Evolutionary conservation across 2,329 filamentous ascomycete species (phyloP), one percentile per base, ranked within the genome.

Genomic region (Emmonsia crescens): DNA sequence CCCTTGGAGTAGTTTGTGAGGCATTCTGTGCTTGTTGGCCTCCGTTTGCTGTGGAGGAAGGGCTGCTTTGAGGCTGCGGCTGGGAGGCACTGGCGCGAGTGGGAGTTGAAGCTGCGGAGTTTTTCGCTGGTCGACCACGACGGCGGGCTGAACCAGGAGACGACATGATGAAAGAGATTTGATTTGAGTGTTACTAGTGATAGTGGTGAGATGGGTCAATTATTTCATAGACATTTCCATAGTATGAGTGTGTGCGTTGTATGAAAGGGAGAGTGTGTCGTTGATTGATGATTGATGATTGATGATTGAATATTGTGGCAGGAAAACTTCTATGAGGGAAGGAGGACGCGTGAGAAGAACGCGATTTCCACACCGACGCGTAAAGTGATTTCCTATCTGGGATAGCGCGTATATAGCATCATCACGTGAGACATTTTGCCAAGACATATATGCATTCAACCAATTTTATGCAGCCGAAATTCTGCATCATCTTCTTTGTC

Each of bases 1-100:
- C 74, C 60, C 77, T 76, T 33, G 81, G 81, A 1, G 81, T 83
- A 58, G 74, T 70, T 64, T 74, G 71, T 60, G 68, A 61, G 24
- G 59, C 63, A 56, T 62, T 66, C 61, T 75, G 72, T 51, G 68
- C 65, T 36, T 64, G 67, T 49, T 65, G 64, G 60, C 66, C 61
- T 46, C 51, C 51, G 16, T 16, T 40, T 16, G 52, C 21, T 33
- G 60, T 54, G n/a, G 56, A 62, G 3, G 65, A 63, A 52, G 70
- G 66, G 68, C 71, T 72, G 42, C 68, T 63, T 24, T 64, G 68
- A 16, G 68, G 67, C 61, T 73, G 68, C 62, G 71, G 74, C 64
- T 67, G 73, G 57, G 67, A 72, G 65, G 57, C 68, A 63, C 69
- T 66, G 62, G 72, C 69, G 65, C 68, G 67, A 64, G 73, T 63